Evolutionary conservation across 805 yeast species (phyloP).

Genomic region (Metschnikowia shivogae): DNA sequence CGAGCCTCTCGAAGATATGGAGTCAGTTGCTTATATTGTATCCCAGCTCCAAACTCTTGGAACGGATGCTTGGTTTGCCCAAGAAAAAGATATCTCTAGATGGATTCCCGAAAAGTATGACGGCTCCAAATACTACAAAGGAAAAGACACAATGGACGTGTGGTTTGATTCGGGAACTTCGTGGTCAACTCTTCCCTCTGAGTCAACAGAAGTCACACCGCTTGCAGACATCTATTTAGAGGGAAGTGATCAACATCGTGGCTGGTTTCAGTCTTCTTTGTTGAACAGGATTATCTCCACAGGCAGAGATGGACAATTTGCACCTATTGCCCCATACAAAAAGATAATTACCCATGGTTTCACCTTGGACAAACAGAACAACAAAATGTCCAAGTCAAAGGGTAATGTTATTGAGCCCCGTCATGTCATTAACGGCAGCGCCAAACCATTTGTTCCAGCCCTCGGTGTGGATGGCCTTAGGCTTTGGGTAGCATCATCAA

Average conservation of each 20-base stretch:
- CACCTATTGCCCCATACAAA: slow-evolving; percentile 55
- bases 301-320: slow-evolving; percentile 39
- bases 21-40: slow-evolving; percentile 54
- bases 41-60: slow-evolving; percentile 54
- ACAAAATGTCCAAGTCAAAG: slow-evolving; percentile 89
- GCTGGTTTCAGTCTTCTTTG: slow-evolving; percentile 96
- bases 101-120: slow-evolving; percentile 69
- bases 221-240: slow-evolving; percentile 82
- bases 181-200: slow-evolving; percentile 60
- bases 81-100: slow-evolving; percentile 45
- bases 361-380: slow-evolving; percentile 77
- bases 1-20: slow-evolving; percentile 58
- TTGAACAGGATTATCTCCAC: slow-evolving; percentile 63
- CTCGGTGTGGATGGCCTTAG: slow-evolving; percentile 90
- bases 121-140: slow-evolving; percentile 51
- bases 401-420: slow-evolving; percentile 77
- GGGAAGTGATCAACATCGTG: slow-evolving; percentile 98
- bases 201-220: slow-evolving; percentile 13
- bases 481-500: slow-evolving; percentile 85
- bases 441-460: slow-evolving; percentile 44
- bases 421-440: slow-evolving; percentile 60
- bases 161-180: slow-evolving; percentile 98
- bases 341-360: slow-evolving; percentile 90
- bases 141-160: slow-evolving; percentile 94
- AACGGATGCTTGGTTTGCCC: slow-evolving; percentile 76